phyloP scores from a whole-genome alignment of 805 yeast species.

The Schwanniomyces sp. region DNA sequence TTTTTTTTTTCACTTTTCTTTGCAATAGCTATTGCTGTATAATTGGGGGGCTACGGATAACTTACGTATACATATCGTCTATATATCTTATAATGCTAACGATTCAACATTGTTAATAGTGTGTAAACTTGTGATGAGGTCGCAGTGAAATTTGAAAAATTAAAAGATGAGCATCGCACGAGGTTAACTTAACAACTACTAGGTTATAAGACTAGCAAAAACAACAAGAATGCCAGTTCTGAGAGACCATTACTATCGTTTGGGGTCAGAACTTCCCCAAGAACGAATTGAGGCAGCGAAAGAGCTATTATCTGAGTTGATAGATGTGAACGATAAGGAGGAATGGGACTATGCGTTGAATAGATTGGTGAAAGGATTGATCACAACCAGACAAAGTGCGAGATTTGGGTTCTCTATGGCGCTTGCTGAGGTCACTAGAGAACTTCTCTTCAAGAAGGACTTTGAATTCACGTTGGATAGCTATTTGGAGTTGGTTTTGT shows the following conservation, averaged over 20 bases:
- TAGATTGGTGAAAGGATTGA: constrained; percentile 76
- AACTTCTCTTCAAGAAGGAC: constrained; percentile 28
- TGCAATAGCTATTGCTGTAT: constrained; percentile 1
- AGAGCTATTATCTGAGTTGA: constrained; percentile 59
- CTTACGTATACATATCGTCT: constrained; percentile 3
- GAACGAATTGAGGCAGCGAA: constrained; percentile 78
- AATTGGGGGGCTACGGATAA: constrained; percentile 5
- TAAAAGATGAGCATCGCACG: constrained; percentile 1
- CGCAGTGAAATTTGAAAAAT: background rate
- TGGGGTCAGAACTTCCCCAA: constrained; percentile 72
- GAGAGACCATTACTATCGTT: constrained; percentile 71
- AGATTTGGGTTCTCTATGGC: constrained; percentile 89
- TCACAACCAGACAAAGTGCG: constrained; percentile 81
- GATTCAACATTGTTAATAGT: constrained; percentile 13
- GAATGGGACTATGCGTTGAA: constrained; percentile 85
- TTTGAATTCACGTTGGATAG: constrained; percentile 30
- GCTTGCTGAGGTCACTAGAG: constrained; percentile 61
- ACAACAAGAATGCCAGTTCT: constrained; percentile 46
- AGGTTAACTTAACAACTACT: background rate
- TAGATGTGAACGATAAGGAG: constrained; percentile 34
- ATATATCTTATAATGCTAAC: constrained; percentile 6
- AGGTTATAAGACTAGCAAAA: background rate
- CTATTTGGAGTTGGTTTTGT: constrained; percentile 40
- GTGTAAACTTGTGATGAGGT: background rate
- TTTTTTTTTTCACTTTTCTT: constrained; percentile 6